Conservation (phyloP, 2,329 filamentous ascomycete species). For the Curvularia lunata region DNA sequence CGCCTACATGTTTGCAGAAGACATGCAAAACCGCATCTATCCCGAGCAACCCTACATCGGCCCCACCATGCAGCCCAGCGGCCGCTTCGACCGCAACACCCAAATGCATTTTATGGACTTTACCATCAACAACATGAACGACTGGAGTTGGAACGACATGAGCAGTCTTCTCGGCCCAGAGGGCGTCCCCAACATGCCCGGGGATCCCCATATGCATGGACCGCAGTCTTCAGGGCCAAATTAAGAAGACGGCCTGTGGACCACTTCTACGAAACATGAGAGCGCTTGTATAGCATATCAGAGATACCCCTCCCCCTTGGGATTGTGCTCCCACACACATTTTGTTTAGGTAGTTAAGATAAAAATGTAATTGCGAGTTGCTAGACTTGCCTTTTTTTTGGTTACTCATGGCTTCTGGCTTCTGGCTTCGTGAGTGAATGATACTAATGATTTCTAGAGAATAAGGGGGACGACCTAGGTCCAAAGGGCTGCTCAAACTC, state of each 20-base stretch:
- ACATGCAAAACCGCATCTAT: constrained; percentile 31
- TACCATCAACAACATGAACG: constrained; percentile 44
- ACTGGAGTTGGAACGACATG: constrained; percentile 47
- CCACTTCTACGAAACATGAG: neutral
- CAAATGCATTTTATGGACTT: constrained; percentile 49
- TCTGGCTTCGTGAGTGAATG: neutral
- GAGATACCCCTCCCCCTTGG: constrained; percentile 1
- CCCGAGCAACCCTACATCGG: constrained; percentile 27
- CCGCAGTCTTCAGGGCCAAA: constrained; percentile 12
- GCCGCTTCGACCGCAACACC: constrained; percentile 35
- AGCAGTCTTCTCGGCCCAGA: constrained; percentile 36
- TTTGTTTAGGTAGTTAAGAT: neutral
- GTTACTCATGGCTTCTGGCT: neutral
- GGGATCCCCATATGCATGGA: constrained; percentile 14
- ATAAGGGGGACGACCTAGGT: no score
- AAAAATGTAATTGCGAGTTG: neutral
- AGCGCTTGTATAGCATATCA: neutral
- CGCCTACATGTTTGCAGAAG: constrained; percentile 41
- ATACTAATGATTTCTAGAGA: no score
- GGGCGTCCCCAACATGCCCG: constrained; percentile 19
- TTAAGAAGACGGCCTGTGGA: neutral
- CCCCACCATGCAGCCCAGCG: constrained; percentile 21
- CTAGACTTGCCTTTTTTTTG: neutral
- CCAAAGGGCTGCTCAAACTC: no score
- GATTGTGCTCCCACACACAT: neutral